phyloP scores from a whole-genome alignment of 2,329 filamentous ascomycete species.

The Fusarium ambrosium region DNA sequence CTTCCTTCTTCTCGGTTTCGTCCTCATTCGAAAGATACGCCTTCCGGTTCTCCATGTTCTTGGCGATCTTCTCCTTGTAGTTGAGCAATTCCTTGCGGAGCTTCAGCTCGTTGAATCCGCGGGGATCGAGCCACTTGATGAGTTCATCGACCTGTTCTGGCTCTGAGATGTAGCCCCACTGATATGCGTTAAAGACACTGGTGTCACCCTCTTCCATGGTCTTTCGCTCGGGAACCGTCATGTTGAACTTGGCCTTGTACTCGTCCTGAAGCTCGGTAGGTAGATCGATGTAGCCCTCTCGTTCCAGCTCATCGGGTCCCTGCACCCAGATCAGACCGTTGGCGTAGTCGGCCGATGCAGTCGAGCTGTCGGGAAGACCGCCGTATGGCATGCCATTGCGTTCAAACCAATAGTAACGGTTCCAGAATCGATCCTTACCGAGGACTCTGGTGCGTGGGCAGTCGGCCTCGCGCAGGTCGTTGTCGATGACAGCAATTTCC shows the following conservation, averaged over 20 bases:
- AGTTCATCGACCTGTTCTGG: conserved; percentile 82
- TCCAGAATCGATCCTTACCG: conserved; percentile 97
- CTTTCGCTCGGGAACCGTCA: conserved; percentile 89
- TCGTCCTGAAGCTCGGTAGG: conserved; percentile 77
- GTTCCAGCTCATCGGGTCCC: conserved; percentile 90
- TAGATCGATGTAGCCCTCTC: conserved; percentile 87
- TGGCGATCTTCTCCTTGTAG: conserved; percentile 81
- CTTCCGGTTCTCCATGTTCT: conserved; percentile 84
- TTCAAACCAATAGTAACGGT: conserved; percentile 99
- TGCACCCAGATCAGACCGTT: conserved; percentile 98
- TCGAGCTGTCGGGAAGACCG: conserved; percentile 89
- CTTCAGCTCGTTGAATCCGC: conserved; percentile 87
- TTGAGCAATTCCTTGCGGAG: conserved; percentile 86
- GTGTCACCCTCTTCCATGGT: conserved; percentile 86
- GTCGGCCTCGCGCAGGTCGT: conserved; percentile 93
- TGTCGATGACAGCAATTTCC: conserved; percentile 87
- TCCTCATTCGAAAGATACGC: conserved; percentile 69
- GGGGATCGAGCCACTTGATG: conserved; percentile 88
- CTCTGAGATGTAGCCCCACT: conserved; percentile 95
- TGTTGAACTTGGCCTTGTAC: conserved; percentile 82
- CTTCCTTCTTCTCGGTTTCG: conserved; percentile 56
- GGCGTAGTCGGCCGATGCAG: conserved; percentile 86
- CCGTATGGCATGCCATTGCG: conserved; percentile 97
- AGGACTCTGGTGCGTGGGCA: conserved; percentile 90
- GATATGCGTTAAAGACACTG: conserved; percentile 78